Percentiles rank a stretch among this genome's conserved stretches.
phyloP scores from a whole-genome alignment of 2,329 filamentous ascomycete species.

The Cladosporium sp. region DNA sequence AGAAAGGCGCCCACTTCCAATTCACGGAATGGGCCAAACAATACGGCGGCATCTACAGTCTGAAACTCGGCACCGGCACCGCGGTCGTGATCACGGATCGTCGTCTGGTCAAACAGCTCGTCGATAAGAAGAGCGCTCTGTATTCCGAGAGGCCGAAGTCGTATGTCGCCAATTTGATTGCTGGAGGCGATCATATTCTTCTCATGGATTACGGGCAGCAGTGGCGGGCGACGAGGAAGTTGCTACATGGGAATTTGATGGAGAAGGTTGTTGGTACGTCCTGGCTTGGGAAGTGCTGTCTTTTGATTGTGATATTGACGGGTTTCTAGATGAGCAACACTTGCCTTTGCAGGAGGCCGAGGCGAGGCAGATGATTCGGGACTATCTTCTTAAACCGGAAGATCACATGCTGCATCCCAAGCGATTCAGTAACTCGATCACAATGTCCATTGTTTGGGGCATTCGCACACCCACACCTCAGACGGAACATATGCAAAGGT shows the following conservation, averaged over 20 bases:
- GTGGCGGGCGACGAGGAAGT: constrained; percentile 46
- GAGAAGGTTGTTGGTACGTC: constrained; percentile 34
- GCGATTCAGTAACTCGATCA: constrained; percentile 48
- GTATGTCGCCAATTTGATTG: constrained; percentile 44
- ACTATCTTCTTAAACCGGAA: constrained; percentile 39
- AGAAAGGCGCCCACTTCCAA: constrained; percentile 28
- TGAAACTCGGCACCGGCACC: constrained; percentile 40
- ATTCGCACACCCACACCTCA: constrained; percentile 24
- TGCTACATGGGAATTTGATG: constrained; percentile 41
- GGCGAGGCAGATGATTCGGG: constrained; percentile 44
- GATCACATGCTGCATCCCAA: constrained; percentile 47
- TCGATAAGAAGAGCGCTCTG: constrained; percentile 44
- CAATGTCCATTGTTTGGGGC: constrained; percentile 36
- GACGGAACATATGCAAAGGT: constrained; percentile 21
- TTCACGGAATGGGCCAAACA: constrained; percentile 28
- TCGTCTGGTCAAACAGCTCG: constrained; percentile 37
- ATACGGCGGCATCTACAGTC: constrained; percentile 26
- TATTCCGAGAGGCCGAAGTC: constrained; percentile 37
- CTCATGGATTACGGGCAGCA: constrained; percentile 44
- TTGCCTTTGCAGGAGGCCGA: constrained; percentile 45
- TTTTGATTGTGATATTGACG: too few species aligned
- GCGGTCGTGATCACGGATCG: constrained; percentile 41
- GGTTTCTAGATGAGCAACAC: constrained; percentile 38
- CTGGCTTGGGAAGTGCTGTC: too few species aligned
- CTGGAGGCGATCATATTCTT: constrained; percentile 44